Conservation (phyloP, 208 protist genomes). For the Leishmania tropica region DNA sequence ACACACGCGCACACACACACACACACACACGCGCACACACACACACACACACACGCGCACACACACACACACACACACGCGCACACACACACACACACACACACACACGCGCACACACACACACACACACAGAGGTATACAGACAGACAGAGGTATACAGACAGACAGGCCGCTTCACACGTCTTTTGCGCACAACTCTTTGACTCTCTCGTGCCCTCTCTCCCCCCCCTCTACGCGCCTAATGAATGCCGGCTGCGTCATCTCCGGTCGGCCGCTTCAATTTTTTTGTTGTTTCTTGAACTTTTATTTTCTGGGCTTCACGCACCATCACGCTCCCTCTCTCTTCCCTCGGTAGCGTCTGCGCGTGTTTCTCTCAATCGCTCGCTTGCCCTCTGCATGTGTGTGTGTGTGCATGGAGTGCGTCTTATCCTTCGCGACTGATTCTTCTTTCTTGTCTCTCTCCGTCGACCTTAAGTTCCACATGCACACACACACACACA, state of each 20-base stretch:
- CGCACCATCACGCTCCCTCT: no score
- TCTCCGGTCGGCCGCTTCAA: neutral
- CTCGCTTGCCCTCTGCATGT: no score
- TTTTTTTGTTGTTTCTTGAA: neutral
- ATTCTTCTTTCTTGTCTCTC: no score
- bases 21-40: neutral
- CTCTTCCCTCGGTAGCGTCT: no score
- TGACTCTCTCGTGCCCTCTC: neutral
- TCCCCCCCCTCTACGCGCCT: no score
- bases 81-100: no score
- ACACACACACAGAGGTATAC: neutral
- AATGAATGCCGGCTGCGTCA: neutral
- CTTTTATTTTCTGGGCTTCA: no score
- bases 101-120: neutral
- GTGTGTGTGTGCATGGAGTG: no score
- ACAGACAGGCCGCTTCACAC: neutral
- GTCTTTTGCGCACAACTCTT: neutral
- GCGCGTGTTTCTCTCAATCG: no score
- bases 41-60: neutral
- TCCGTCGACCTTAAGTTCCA: neutral
- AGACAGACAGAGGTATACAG: no score
- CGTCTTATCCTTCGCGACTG: no score
- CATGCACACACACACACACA: neutral
- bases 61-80: neutral
- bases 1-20: neutral